These are phyloP conservation scores for Pseudohyphozyma bogoriensis DNA, from an alignment of 768 basidiomycete species.

Conservation along the genomic window DNA sequence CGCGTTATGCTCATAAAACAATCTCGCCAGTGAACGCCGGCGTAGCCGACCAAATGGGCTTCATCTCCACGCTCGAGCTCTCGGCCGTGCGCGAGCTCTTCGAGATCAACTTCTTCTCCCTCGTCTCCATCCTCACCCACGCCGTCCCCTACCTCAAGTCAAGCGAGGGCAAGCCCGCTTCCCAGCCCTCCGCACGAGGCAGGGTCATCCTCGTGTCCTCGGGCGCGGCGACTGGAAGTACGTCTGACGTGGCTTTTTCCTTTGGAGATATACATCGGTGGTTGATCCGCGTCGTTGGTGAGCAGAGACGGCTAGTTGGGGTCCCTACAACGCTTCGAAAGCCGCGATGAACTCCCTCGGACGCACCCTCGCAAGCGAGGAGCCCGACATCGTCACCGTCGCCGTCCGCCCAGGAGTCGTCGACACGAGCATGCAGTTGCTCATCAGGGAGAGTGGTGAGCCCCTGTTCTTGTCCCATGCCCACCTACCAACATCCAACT, in stretches of 20 bases:
- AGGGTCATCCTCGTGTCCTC: conserved; percentile 74
- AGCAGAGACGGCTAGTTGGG: no score
- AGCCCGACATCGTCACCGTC: conserved; percentile 60
- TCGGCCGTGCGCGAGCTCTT: conserved; percentile 42
- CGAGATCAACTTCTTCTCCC: conserved; percentile 80
- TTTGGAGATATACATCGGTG: no score
- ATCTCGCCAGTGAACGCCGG: conserved; percentile 73
- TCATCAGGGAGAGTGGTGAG: conserved; percentile 29
- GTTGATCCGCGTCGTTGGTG: no score
- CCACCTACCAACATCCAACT: no score
- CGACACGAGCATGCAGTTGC: conserved; percentile 54
- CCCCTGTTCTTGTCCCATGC: no score
- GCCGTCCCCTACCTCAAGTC: conserved; percentile 60
- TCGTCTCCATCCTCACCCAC: conserved; percentile 57
- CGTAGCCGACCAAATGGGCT: conserved; percentile 57
- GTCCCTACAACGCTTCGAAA: conserved; percentile 70
- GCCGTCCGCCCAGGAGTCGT: conserved; percentile 82
- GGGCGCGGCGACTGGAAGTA: conserved; percentile 66
- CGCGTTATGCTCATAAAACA: no score
- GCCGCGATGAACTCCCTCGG: conserved; percentile 81
- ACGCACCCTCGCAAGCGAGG: conserved; percentile 69
- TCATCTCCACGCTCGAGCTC: conserved; percentile 45
- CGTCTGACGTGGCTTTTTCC: no score
- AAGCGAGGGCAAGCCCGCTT: conserved; percentile 38
- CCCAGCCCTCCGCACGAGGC: conserved; percentile 14